Base-by-base conservation (phyloP, 2,329 filamentous ascomycete genomes). In the Aspergillus viridinutans region DNA sequence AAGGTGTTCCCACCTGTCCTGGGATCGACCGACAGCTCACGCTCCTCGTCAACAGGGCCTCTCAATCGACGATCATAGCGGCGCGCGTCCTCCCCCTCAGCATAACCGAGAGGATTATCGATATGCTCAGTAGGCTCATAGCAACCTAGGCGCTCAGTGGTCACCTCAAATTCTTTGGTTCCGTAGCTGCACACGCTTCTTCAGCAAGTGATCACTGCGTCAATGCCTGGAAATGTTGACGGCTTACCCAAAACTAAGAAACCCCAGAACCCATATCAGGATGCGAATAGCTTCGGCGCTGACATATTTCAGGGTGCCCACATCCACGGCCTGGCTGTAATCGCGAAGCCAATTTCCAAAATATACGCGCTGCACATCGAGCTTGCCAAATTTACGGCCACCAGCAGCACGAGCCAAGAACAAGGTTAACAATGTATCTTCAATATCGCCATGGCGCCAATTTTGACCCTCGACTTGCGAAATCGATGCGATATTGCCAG, bases 261-360 rank as follows among this genome's bases (percentile, higher is more conserved):
- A 97, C 17, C 90, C 91, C 45, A 97, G 82, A 49, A 97, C 85
- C 81, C 90, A 96, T 55, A 97, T 84, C 14, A 96, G 80, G 50
- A 97, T 89, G 35, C 92, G 88, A 69, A 97, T 96, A 57, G 92
- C 92, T 75, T 96, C 91, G 52, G 90, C 88, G 55, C 90, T 93
- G 61, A 97, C 92, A 66, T 88, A 85, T 78, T 96, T 96, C 76
- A 96, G 85, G 3, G 91, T 95, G 60, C 91, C 92, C 51, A 96
- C 90, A 73, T 97, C 92, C 67, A 96, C 90, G 59, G 92, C 92
- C 75, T 97, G 92, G 53, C 90, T 94, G 76, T 97, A 97, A 76
- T 97, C 92, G 55, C 85, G 85, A 35, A 96, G 84, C 92, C 92
- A 96, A 79, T 96, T 97, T 62, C 92, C 92, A 78, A 97, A 97